Evolutionary conservation across 2,329 filamentous ascomycete genomes (phyloP), one percentile per base, ranked within the genome.

Genomic region (Penicillium sp.): DNA sequence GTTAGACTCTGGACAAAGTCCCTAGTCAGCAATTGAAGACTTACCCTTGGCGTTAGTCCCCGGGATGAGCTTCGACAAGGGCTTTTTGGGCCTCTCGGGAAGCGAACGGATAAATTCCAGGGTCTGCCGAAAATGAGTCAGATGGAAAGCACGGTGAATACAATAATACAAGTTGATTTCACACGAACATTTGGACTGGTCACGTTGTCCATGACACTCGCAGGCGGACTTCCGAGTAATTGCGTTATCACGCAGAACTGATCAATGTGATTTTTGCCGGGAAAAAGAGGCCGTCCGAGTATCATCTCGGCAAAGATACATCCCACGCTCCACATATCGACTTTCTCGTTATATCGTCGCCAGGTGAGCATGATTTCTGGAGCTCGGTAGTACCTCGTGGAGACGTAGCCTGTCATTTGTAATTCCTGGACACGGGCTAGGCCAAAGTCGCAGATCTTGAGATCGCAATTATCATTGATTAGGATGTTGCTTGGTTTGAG

Each of bases 201-300:
- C 71, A 99, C 97, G 42, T 90, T 95, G 76, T 95, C 87, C 72
- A 99, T 96, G 64, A 99, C 93, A 81, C 96, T 93, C 70, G 96
- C 90, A 16, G 94, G 94, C 6, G 94, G 94, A 29, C 91, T 96
- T 33, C 94, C 94, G 28, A 99, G 82, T 29, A 97, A 82, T 72
- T 97, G 93, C n/a, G 94, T 97, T 71, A 99, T 99, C 77, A 99
- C 97, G 64, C 91, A 96, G 75, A 99, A 99, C 73, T 99, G 94
- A 77, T 99, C 96, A 74, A 99, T 93, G 70, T 99, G 94, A 69
- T 99, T 94, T 78, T 97, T 97, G 70, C 94, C 94, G 0, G 93
- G 93, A 81, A 99, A 99, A 24, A 99, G 78, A 28, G 94, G 94
- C 78, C 96, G 96, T 68, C 94, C 93, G 76, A 96, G 90, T 48